A percentile compares a stretch with the other conserved stretches of the same genome.
phyloP scores from a whole-genome alignment of 2,329 filamentous ascomycete species.

The Blastomyces silverae region DNA sequence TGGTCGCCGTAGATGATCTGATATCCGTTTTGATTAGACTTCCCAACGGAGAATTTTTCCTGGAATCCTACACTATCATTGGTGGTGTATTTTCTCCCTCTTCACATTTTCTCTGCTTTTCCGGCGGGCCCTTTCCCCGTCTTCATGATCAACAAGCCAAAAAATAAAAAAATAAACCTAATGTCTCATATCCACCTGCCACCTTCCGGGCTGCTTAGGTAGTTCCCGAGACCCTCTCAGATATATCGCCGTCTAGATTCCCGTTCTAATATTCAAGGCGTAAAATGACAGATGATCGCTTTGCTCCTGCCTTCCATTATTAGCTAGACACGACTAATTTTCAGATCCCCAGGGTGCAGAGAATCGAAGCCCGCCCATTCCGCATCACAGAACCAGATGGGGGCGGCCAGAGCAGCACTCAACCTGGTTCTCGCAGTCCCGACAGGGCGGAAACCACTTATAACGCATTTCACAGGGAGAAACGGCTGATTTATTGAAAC shows the following conservation, averaged over 20 bases:
- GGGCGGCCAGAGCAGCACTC: conserved; percentile 2
- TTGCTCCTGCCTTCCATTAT: neutral
- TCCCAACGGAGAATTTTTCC: neutral
- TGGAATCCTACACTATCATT: neutral
- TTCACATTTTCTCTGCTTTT: neutral
- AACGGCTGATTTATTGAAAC: neutral
- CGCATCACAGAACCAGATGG: neutral
- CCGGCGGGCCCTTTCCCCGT: neutral
- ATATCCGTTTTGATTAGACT: neutral
- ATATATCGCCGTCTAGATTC: neutral
- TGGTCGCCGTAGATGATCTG: conserved; percentile 8
- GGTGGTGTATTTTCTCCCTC: neutral
- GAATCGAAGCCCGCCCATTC: conserved; percentile 2
- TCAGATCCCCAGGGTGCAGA: neutral
- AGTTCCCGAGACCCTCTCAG: conserved; percentile 9
- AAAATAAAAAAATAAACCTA: neutral
- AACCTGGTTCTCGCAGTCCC: conserved; percentile 13
- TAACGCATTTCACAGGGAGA: conserved; percentile 9
- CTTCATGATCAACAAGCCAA: neutral
- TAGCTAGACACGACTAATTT: neutral
- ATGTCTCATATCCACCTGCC: conserved; percentile 5
- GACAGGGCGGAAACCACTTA: conserved; percentile 19
- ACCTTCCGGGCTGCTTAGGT: neutral
- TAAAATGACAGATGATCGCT: neutral
- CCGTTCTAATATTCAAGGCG: neutral